Evolutionary conservation across 2,329 filamentous ascomycete species (phyloP).

Genomic region (Aspergillus transmontanensis): DNA sequence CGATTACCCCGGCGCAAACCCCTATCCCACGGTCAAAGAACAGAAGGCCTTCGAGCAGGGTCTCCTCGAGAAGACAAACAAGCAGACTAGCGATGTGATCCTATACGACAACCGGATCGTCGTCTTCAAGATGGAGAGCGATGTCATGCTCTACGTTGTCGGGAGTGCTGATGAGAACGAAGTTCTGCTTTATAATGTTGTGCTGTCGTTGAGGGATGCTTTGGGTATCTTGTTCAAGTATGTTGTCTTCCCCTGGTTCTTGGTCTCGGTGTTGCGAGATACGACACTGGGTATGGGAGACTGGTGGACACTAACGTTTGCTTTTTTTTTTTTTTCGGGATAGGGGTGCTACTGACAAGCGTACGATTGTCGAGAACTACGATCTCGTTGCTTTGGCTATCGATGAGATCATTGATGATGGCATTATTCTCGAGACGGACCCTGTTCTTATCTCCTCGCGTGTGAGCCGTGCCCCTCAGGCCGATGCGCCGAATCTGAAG

Average conservation of each 20-base stretch:
- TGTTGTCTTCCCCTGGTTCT: constrained; percentile 28
- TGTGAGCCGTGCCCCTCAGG: constrained; percentile 86
- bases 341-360: constrained; percentile 94
- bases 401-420: constrained; percentile 93
- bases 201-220: constrained; percentile 86
- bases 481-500: constrained; percentile 85
- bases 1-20: constrained; percentile 67
- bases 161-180: constrained; percentile 94
- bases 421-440: constrained; percentile 96
- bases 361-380: constrained; percentile 98
- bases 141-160: constrained; percentile 95
- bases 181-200: constrained; percentile 91
- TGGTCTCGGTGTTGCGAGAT: not conserved
- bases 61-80: constrained; percentile 90
- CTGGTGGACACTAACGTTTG: not conserved
- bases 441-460: constrained; percentile 90
- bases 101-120: constrained; percentile 96
- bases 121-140: constrained; percentile 96
- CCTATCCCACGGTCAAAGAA: constrained; percentile 86
- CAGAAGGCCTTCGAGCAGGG: constrained; percentile 98
- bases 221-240: constrained; percentile 92
- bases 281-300: not conserved
- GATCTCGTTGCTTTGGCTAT: constrained; percentile 91
- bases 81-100: constrained; percentile 94
- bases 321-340: not conserved